A percentile compares a stretch with the other conserved stretches of the same genome.
Conservation (phyloP, 2,329 filamentous ascomycete species). For the Penicillium sp. region DNA sequence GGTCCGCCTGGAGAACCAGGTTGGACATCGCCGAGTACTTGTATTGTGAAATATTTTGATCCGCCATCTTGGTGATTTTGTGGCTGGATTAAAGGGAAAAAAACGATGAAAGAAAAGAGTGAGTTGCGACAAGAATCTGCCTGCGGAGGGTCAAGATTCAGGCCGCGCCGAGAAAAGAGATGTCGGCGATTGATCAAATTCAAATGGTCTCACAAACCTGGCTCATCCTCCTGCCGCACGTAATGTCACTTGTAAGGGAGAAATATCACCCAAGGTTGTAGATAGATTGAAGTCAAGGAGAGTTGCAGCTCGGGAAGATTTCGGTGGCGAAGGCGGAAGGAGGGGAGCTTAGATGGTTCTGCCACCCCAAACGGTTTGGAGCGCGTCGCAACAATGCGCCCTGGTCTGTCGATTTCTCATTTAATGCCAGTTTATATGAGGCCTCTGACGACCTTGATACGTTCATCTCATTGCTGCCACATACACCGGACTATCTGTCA, state of each 20-base stretch:
- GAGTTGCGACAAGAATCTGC: slow-evolving; percentile 30
- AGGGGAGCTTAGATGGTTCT: slow-evolving; percentile 24
- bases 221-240: slow-evolving; percentile 36
- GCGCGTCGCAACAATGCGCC: slow-evolving; percentile 24
- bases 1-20: slow-evolving; percentile 99
- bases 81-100: slow-evolving; percentile 12
- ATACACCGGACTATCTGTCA: slow-evolving; percentile 31
- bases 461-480: slow-evolving; percentile 16
- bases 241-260: slow-evolving; percentile 26
- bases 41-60: slow-evolving; percentile 81
- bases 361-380: slow-evolving; percentile 13
- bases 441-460: not conserved
- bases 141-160: slow-evolving; percentile 32
- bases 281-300: slow-evolving; percentile 20
- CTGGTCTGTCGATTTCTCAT: slow-evolving; percentile 14
- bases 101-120: slow-evolving; percentile 16
- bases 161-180: slow-evolving; percentile 32
- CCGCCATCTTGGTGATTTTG: slow-evolving; percentile 60
- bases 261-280: slow-evolving; percentile 29
- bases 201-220: slow-evolving; percentile 36
- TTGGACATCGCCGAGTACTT: slow-evolving; percentile 99
- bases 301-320: slow-evolving; percentile 33
- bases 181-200: slow-evolving; percentile 22
- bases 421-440: slow-evolving; percentile 10
- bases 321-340: slow-evolving; percentile 38